These are phyloP conservation scores for Aspergillus homomorphus DNA, from an alignment of 495 filamentous ascomycete species.

Conservation along the genomic window DNA sequence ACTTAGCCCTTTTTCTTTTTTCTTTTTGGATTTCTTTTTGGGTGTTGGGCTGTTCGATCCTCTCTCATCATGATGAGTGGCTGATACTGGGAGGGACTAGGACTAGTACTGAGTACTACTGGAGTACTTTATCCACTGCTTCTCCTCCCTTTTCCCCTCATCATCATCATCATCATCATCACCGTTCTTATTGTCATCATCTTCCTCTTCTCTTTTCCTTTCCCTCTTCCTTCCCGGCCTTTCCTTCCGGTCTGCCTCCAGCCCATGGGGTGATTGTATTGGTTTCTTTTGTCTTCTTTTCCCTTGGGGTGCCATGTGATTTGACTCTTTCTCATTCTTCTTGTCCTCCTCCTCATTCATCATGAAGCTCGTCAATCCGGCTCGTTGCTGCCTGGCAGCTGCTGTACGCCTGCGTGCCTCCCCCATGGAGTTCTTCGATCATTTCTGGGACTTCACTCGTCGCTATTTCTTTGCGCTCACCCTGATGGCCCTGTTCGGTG, in stretches of 20 bases:
- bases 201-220: background rate
- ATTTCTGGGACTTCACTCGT: constrained; percentile 33
- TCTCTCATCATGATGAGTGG: background rate
- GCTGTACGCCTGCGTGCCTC: constrained; percentile 16
- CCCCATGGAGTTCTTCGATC: constrained; percentile 26
- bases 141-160: background rate
- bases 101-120: too few species aligned
- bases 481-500: constrained; percentile 30
- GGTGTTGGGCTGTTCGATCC: too few species aligned
- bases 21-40: background rate
- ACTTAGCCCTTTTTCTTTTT: background rate
- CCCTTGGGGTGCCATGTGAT: background rate
- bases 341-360: background rate
- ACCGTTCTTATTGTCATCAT: background rate
- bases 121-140: too few species aligned
- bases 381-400: constrained; percentile 2
- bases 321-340: background rate
- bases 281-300: background rate
- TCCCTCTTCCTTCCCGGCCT: background rate
- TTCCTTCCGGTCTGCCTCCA: background rate
- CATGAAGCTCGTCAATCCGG: constrained; percentile 9
- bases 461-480: constrained; percentile 38
- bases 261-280: background rate
- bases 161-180: background rate
- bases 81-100: too few species aligned